phyloP scores from a whole-genome alignment of 441 rosid species.

The Theobroma grandiflorum region DNA sequence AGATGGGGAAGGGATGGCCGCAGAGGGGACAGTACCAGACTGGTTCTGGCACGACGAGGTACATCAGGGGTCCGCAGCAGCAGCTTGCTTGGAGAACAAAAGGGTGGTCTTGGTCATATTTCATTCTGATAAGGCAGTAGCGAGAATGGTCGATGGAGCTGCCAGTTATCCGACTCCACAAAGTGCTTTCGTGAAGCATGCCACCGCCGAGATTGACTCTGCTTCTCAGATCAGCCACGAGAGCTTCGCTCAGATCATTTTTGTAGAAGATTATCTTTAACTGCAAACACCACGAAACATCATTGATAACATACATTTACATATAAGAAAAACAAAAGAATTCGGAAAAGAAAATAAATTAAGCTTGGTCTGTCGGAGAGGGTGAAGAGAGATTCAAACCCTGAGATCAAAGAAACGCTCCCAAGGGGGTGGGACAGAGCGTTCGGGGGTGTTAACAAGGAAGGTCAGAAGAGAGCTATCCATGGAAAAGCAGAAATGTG shows the following conservation, averaged over 20 bases:
- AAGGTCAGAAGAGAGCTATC: conserved; percentile 9
- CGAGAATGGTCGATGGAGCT: neutral
- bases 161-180: neutral
- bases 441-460: conserved; percentile 20
- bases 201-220: neutral
- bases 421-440: conserved; percentile 33
- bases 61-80: neutral
- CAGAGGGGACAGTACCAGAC: neutral
- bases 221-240: neutral
- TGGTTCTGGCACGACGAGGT: neutral
- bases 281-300: neutral
- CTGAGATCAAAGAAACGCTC: conserved; percentile 30
- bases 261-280: neutral
- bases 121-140: neutral
- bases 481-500: conserved; percentile 9
- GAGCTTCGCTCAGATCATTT: neutral
- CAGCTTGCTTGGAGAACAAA: neutral
- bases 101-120: neutral
- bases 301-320: too few species aligned
- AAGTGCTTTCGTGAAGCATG: neutral
- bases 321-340: neutral
- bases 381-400: neutral
- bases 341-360: neutral
- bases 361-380: neutral
- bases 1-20: neutral